phyloP scores from a whole-genome alignment of 345 rosid species.

The Gossypium raimondii region DNA sequence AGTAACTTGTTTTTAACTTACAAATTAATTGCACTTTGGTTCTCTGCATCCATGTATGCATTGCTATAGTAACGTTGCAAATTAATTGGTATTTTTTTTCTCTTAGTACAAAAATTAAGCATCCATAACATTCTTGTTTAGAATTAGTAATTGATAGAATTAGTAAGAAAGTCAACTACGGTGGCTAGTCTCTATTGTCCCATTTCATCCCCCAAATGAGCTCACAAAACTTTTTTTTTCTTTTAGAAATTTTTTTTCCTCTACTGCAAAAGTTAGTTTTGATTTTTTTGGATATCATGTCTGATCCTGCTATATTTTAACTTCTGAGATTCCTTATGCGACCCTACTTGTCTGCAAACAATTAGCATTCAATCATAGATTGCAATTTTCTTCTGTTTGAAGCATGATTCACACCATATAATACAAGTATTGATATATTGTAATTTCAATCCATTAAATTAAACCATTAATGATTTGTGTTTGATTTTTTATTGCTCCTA shows the following conservation, averaged over 20 bases:
- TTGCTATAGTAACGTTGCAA: conserved; percentile 91
- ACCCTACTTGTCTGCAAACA: conserved; percentile 6
- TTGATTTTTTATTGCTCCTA: too few species aligned
- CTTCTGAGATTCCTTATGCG: not conserved
- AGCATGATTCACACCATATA: too few species aligned
- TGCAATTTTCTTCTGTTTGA: too few species aligned
- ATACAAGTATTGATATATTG: too few species aligned
- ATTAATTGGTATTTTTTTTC: not conserved
- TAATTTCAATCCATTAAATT: too few species aligned
- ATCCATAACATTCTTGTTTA: not conserved
- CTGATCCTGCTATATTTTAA: conserved; percentile 36
- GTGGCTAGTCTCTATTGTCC: conserved; percentile 29
- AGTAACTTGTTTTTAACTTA: conserved; percentile 33
- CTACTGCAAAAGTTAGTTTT: conserved; percentile 36
- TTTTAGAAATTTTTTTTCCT: conserved; percentile 13
- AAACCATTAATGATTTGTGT: too few species aligned
- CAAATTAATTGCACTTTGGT: conserved; percentile 95
- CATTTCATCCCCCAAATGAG: conserved; percentile 17
- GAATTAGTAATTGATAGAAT: conserved; percentile 15
- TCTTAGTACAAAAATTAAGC: not conserved
- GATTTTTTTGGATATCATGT: conserved; percentile 37
- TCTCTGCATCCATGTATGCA: conserved; percentile 84
- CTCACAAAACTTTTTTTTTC: not conserved
- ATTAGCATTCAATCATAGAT: not conserved
- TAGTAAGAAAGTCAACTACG: conserved; percentile 37